Conservation (phyloP, 208 protist species). For the Trypanosoma cruzi region DNA sequence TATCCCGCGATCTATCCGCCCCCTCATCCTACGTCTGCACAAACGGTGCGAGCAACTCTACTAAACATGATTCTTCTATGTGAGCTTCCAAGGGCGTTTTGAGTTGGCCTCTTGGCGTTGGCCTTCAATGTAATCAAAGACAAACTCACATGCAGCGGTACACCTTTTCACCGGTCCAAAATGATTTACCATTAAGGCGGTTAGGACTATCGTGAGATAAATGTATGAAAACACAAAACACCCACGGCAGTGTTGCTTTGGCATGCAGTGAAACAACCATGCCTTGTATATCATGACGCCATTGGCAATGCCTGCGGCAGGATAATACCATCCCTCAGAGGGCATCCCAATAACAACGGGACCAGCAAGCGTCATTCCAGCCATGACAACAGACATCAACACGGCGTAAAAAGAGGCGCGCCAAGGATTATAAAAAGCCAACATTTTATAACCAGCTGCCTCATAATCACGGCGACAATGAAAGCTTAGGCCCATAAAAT, state of each 20-base stretch:
- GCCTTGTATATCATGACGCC: constrained; percentile 88
- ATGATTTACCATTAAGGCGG: constrained; percentile 78
- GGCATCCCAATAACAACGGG: constrained; percentile 47
- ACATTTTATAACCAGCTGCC: constrained; percentile 91
- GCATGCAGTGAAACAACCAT: constrained; percentile 75
- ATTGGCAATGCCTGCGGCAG: constrained; percentile 50
- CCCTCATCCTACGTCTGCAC: background rate
- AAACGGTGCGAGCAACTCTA: background rate
- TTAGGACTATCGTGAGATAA: constrained; percentile 77
- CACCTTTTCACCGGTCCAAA: constrained; percentile 61
- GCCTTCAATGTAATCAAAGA: constrained; percentile 1
- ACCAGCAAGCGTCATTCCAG: constrained; percentile 56
- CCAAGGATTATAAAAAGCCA: constrained; percentile 85
- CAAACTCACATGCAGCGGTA: constrained; percentile 24
- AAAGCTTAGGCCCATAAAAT: constrained; percentile 91
- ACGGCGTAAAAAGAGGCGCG: constrained; percentile 88
- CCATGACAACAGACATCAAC: constrained; percentile 72
- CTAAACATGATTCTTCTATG: background rate
- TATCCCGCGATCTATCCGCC: background rate
- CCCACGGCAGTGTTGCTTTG: constrained; percentile 77
- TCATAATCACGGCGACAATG: constrained; percentile 91
- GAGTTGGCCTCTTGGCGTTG: background rate
- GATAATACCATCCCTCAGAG: constrained; percentile 83
- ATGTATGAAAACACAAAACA: constrained; percentile 93
- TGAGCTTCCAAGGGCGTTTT: background rate